These are phyloP conservation scores for Kodamaea ohmeri DNA, from an alignment of 1,139 yeast species.

Conservation along the genomic window DNA sequence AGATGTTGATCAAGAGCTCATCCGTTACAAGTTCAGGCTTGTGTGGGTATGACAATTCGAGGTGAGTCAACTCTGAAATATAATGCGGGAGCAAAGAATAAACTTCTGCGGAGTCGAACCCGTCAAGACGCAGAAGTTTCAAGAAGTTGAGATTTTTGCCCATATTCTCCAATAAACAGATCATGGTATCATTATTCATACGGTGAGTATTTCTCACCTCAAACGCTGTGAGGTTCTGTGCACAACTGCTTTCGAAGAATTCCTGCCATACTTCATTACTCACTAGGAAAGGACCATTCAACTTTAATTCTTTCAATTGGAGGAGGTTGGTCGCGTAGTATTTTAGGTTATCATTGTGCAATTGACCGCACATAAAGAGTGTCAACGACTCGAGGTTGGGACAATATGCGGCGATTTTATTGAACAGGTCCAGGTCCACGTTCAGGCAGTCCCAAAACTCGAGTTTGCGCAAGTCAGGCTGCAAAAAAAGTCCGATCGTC, in stretches of 20 bases:
- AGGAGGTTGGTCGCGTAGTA: slow-evolving; percentile 61
- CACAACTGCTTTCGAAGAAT: slow-evolving; percentile 52
- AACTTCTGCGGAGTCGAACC: slow-evolving; percentile 54
- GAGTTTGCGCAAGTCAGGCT: slow-evolving; percentile 52
- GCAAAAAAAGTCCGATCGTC: slow-evolving; percentile 71
- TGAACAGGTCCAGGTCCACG: slow-evolving; percentile 61
- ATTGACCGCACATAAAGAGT: slow-evolving; percentile 88
- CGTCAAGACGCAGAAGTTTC: slow-evolving; percentile 67
- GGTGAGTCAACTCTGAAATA: slow-evolving; percentile 45
- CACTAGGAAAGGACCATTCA: slow-evolving; percentile 88
- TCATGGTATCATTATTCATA: slow-evolving; percentile 64
- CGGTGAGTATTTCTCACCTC: slow-evolving; percentile 82
- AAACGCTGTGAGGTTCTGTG: slow-evolving; percentile 35
- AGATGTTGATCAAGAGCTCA: slow-evolving; percentile 60
- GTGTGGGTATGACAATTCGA: slow-evolving; percentile 71
- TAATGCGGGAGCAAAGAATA: slow-evolving; percentile 68
- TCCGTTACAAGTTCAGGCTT: slow-evolving; percentile 68
- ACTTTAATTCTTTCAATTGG: slow-evolving; percentile 48
- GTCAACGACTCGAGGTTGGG: slow-evolving; percentile 68
- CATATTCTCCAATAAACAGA: slow-evolving; percentile 60
- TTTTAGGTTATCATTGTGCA: slow-evolving; percentile 71
- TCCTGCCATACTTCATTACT: slow-evolving; percentile 73
- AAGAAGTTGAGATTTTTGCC: slow-evolving; percentile 50
- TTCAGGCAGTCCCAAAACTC: slow-evolving; percentile 94
- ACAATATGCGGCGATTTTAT: slow-evolving; percentile 73